These are phyloP conservation scores for Metschnikowia kunwiensis DNA, from an alignment of 805 yeast species.

Conservation along the genomic window DNA sequence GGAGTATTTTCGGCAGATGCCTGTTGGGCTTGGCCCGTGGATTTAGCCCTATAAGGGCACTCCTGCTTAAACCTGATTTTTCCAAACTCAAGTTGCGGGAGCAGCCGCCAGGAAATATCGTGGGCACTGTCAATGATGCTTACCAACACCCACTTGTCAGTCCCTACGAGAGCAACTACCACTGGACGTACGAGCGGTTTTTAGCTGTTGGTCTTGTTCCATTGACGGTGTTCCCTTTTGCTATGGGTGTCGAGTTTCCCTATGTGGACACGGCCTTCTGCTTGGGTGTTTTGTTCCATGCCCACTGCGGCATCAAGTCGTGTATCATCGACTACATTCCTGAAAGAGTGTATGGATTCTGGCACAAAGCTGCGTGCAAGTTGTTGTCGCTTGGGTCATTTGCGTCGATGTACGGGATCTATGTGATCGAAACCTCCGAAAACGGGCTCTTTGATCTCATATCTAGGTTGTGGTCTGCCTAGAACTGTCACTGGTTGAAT, in stretches of 20 bases:
- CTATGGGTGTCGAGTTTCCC: conserved; percentile 69
- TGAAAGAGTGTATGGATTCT: conserved; percentile 72
- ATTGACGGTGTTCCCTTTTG: conserved; percentile 68
- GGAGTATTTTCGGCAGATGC: conserved; percentile 11
- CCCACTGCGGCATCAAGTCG: conserved; percentile 81
- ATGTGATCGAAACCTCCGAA: conserved; percentile 73
- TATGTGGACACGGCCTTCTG: conserved; percentile 70
- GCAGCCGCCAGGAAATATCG: conserved; percentile 87
- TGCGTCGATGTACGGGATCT: conserved; percentile 73
- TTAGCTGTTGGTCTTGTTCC: conserved; percentile 75
- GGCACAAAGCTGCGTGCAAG: conserved; percentile 66
- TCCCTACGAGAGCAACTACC: conserved; percentile 76
- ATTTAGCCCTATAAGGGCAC: conserved; percentile 9
- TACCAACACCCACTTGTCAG: conserved; percentile 60
- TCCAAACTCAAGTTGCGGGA: conserved; percentile 53
- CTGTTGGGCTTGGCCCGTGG: conserved; percentile 10
- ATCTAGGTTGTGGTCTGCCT: conserved; percentile 59
- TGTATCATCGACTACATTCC: conserved; percentile 95
- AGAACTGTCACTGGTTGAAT: too few species aligned
- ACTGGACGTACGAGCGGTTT: conserved; percentile 87
- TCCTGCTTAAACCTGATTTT: conserved; percentile 41
- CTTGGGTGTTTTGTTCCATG: conserved; percentile 66
- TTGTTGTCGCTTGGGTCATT: conserved; percentile 70
- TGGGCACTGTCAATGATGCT: conserved; percentile 94
- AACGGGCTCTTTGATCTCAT: conserved; percentile 74